These are phyloP conservation scores for Effrenium voratum DNA, from an alignment of 73 alveolate genomes.

Conservation along the genomic window DNA sequence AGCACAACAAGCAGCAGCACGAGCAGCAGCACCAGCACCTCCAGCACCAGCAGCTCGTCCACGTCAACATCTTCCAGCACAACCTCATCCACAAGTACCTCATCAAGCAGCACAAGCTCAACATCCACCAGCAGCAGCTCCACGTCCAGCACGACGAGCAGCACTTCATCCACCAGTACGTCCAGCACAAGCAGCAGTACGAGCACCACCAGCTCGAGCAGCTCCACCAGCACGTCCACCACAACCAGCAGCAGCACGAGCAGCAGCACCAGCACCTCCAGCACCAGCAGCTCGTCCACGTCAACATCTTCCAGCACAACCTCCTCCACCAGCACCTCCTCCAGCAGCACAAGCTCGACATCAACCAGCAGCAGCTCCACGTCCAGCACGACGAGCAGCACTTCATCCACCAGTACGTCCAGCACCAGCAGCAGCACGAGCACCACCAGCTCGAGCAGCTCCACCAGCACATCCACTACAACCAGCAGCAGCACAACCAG, in stretches of 20 bases:
- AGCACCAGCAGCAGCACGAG: not conserved
- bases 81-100: not conserved
- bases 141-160: not conserved
- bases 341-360: not conserved
- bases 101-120: not conserved
- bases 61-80: not conserved
- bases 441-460: constrained; percentile 14
- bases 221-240: not conserved
- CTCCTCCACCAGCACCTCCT: not conserved
- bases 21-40: constrained; percentile 2
- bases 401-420: constrained; percentile 41
- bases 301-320: not conserved
- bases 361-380: constrained; percentile 8
- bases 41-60: not conserved
- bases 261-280: not conserved
- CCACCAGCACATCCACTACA: not conserved
- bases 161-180: not conserved
- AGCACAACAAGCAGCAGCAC: not conserved
- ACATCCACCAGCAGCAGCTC: not conserved
- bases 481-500: not conserved
- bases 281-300: not conserved
- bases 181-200: not conserved
- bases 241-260: not conserved
- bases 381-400: not conserved
- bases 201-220: not conserved